A percentile compares a stretch with the other conserved stretches of the same genome.
Evolutionary conservation across 345 rosid species (phyloP).

Genomic region (Corchorus capsularis): DNA sequence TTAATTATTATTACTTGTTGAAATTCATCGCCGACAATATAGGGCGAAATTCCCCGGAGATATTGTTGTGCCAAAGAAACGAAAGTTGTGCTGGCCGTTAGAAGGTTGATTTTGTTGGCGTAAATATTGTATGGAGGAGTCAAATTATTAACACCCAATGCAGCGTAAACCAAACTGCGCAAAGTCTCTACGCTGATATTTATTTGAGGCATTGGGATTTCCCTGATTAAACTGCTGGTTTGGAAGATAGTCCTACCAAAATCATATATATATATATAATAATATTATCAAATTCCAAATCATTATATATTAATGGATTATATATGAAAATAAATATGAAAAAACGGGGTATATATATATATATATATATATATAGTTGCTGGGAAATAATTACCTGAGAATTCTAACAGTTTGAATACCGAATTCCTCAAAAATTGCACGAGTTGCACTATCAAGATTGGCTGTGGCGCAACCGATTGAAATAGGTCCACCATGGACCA

Average conservation of each 20-base stretch:
- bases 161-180: conserved; percentile 43
- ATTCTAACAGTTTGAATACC: conserved; percentile 71
- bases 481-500: conserved; percentile 58
- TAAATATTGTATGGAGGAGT: conserved; percentile 69
- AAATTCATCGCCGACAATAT: too few relatives aligned
- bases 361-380: too few relatives aligned
- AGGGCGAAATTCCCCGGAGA: too few relatives aligned
- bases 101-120: conserved; percentile 33
- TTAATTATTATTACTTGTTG: too few relatives aligned
- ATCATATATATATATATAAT: neutral
- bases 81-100: conserved; percentile 8
- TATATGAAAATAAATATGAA: neutral
- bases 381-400: conserved; percentile 45
- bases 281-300: neutral
- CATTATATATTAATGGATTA: neutral
- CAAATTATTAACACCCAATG: conserved; percentile 43
- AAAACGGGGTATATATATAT: too few relatives aligned
- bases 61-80: conserved; percentile 41
- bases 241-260: conserved; percentile 58
- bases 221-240: conserved; percentile 37
- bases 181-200: conserved; percentile 48
- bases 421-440: conserved; percentile 55
- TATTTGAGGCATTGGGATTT: conserved; percentile 57
- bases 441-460: conserved; percentile 45
- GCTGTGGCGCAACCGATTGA: conserved; percentile 52